These are phyloP conservation scores for Termitomyces sp. DNA, from an alignment of 768 basidiomycete species.

Conservation along the genomic window DNA sequence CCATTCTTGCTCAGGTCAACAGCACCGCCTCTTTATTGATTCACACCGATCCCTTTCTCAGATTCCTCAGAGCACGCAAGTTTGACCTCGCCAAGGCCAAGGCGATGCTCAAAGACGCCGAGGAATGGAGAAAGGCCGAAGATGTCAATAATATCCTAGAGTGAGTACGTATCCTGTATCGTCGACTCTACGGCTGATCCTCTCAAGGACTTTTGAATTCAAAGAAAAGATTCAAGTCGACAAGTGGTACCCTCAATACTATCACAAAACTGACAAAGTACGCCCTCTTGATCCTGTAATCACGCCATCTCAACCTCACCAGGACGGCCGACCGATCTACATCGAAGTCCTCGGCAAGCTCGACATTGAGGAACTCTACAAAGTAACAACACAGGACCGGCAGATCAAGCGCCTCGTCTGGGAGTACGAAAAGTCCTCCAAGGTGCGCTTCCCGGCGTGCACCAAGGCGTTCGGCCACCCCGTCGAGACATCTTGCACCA, in stretches of 20 bases:
- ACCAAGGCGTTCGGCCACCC: conserved; percentile 68
- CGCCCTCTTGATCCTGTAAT: conserved; percentile 9
- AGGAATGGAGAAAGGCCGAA: conserved; percentile 88
- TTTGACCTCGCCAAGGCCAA: conserved; percentile 84
- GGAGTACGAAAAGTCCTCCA: conserved; percentile 90
- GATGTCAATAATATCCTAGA: conserved; percentile 69
- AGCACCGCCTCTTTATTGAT: neutral
- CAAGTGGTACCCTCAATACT: conserved; percentile 93
- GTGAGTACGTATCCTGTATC: conserved; percentile 34
- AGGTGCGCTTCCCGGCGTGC: conserved; percentile 76
- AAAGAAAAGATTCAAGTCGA: conserved; percentile 77
- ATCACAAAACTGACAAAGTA: conserved; percentile 94
- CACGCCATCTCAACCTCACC: neutral
- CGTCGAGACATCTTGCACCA: conserved; percentile 96
- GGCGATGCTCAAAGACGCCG: conserved; percentile 73
- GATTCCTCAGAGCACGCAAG: conserved; percentile 90
- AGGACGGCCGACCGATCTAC: conserved; percentile 96
- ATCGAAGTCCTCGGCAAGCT: conserved; percentile 89
- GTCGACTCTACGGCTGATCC: neutral
- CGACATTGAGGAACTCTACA: conserved; percentile 80
- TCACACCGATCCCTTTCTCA: conserved; percentile 18
- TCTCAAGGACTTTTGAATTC: conserved; percentile 74
- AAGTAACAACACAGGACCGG: conserved; percentile 78
- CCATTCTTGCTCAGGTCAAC: conserved; percentile 9
- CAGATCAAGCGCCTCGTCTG: conserved; percentile 83